Base-by-base conservation (phyloP, 2,329 filamentous ascomycete species). In the Gaeumannomyces tritici region DNA sequence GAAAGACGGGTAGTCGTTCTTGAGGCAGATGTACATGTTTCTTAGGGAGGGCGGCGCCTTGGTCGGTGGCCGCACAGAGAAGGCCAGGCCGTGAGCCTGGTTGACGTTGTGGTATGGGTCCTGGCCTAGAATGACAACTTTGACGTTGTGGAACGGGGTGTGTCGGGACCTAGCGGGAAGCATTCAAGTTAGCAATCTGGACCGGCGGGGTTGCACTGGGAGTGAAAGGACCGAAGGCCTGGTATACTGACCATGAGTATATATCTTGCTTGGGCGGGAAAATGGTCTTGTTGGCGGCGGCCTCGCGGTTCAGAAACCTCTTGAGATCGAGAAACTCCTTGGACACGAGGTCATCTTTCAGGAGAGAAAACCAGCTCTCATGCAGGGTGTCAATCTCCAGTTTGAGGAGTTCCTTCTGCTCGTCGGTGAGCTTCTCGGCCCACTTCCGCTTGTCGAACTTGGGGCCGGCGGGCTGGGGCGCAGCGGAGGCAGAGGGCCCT, bases 31-130 rank as follows among this genome's bases (percentile, higher is more conserved):
- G 80, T 96, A 99, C 78, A 99, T 97, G 77, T 99, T 99, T 69
- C 86, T 85, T 21, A 99, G 86, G 1, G 91, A 96, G 0, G 93
- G 93, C 0, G 95, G 95, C 1, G 93, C 91, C 4, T 85, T 85
- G 0, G 91, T 96, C 0, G 95, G 95, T 3, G 93, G 88, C 12
- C 90, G 90, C 62, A 98, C 93, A 59, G 91, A 96, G 81, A 99
- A 99, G 73, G 90, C 93, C 64, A 99, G 87, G 56, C 95, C 95
- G 74, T 98, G 95, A 60, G 95, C 95, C 80, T 99, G 95, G 75
- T 96, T 96, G 73, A 86, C 75, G 73, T 96, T 96, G 79, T 99
- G 95, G 75, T 99, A 99, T 3, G 95, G 95, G 73, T 99, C 95
- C 78, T 99, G 95, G 67, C 95, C 95, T 62, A 98, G 76, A 71